These are phyloP conservation scores for Raddia guianensis DNA, from an alignment of 176 grass and related monocot genomes.

Conservation along the genomic window DNA sequence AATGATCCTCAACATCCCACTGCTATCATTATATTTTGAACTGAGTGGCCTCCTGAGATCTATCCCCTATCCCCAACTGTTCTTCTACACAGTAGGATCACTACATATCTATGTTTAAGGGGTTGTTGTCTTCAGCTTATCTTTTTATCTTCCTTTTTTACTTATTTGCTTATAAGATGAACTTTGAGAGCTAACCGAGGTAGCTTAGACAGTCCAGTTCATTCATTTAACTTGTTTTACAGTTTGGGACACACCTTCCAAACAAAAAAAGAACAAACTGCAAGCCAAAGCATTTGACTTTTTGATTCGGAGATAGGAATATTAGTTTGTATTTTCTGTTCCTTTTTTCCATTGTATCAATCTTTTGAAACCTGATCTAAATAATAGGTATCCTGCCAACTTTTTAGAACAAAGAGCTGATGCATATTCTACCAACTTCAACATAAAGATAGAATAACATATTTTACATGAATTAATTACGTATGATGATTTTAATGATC, in stretches of 20 bases:
- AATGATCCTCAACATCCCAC: neutral
- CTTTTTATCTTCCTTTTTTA: too few species aligned
- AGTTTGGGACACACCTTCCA: too few species aligned
- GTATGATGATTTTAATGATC: slow-evolving; percentile 1
- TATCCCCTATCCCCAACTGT: neutral
- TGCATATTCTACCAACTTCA: neutral
- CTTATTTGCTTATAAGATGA: too few species aligned
- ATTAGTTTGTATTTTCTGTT: neutral
- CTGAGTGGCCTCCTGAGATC: neutral
- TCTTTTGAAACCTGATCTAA: neutral
- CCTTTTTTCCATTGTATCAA: neutral
- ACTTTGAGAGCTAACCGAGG: too few species aligned
- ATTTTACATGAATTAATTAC: slow-evolving; percentile 16
- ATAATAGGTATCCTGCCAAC: neutral
- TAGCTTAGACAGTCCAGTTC: too few species aligned
- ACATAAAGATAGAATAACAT: slow-evolving; percentile 19
- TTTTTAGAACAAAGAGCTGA: neutral
- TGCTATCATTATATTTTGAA: slow-evolving; percentile 1
- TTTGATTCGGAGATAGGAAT: too few species aligned
- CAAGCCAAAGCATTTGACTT: too few species aligned
- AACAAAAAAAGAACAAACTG: too few species aligned
- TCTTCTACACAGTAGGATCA: neutral
- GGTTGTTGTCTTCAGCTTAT: too few species aligned
- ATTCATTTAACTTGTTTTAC: too few species aligned
- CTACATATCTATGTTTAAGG: neutral